A percentile compares a stretch with the other conserved stretches of the same genome.
phyloP scores from a whole-genome alignment of 495 filamentous ascomycete species.

The Aspergillus nidulans region DNA sequence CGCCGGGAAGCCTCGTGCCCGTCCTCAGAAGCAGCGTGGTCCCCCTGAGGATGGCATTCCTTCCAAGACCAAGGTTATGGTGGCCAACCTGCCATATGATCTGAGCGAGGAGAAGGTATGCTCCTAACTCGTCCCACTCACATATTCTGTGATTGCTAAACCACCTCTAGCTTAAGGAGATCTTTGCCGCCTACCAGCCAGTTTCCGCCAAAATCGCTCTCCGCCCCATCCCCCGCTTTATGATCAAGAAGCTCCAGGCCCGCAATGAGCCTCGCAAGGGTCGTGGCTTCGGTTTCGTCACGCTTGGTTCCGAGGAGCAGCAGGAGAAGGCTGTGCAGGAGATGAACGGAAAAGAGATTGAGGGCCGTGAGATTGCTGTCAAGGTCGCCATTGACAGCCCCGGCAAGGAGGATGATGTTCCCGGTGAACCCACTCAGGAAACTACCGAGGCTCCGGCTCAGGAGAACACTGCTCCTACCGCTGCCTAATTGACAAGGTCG shows the following conservation, averaged over 20 bases:
- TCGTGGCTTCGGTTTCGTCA: slow-evolving; percentile 97
- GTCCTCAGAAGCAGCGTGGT: slow-evolving; percentile 68
- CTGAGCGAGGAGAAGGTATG: slow-evolving; percentile 92
- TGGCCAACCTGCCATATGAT: slow-evolving; percentile 97
- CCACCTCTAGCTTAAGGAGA: slow-evolving; percentile 77
- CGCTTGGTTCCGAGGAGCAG: slow-evolving; percentile 86
- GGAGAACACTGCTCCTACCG: slow-evolving; percentile 31
- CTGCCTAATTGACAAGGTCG: slow-evolving; percentile 30
- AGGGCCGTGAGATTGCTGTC: slow-evolving; percentile 97
- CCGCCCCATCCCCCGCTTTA: slow-evolving; percentile 96
- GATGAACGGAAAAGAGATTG: slow-evolving; percentile 99
- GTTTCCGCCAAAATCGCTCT: slow-evolving; percentile 96
- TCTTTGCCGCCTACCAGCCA: slow-evolving; percentile 85
- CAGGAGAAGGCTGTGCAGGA: slow-evolving; percentile 94
- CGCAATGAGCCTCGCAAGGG: slow-evolving; percentile 98
- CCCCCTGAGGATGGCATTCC: slow-evolving; percentile 97
- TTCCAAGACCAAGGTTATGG: slow-evolving; percentile 99
- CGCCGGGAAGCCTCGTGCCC: slow-evolving; percentile 46
- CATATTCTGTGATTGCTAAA: slow-evolving; percentile 34
- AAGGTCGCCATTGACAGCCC: slow-evolving; percentile 99
- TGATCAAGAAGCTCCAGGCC: slow-evolving; percentile 99
- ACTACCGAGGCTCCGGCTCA: slow-evolving; percentile 36
- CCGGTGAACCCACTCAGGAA: slow-evolving; percentile 49
- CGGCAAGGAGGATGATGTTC: slow-evolving; percentile 92
- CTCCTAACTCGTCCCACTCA: not conserved